phyloP scores from a whole-genome alignment of 2,329 filamentous ascomycete genomes.

The Gliomastix tumulicola region DNA sequence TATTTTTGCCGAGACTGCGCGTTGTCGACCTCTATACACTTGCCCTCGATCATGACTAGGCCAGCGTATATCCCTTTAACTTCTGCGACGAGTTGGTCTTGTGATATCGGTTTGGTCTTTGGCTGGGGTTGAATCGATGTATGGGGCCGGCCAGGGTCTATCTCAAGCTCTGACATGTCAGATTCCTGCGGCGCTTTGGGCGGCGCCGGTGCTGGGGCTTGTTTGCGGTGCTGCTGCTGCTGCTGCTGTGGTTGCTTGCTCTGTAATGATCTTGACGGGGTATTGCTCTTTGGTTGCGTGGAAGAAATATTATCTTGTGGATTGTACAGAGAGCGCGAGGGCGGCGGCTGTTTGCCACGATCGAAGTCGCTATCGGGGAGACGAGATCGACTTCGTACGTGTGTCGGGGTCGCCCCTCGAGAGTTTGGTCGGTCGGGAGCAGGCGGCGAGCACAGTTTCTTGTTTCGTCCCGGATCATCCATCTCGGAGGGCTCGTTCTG shows the following conservation, averaged over 20 bases:
- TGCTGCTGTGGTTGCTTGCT: too few species aligned
- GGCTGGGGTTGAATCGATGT: slow-evolving; percentile 32
- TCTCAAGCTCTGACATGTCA: neutral
- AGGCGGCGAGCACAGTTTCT: slow-evolving; percentile 1
- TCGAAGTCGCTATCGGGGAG: slow-evolving; percentile 11
- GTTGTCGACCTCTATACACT: slow-evolving; percentile 78
- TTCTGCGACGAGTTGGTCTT: slow-evolving; percentile 73
- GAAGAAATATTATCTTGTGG: slow-evolving; percentile 11
- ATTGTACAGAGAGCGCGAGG: slow-evolving; percentile 17
- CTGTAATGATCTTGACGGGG: too few species aligned
- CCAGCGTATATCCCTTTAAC: slow-evolving; percentile 81
- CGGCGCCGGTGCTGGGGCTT: neutral
- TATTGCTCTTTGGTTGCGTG: neutral
- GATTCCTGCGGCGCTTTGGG: neutral
- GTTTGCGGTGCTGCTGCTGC: neutral
- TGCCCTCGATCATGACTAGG: slow-evolving; percentile 77
- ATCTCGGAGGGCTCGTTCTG: neutral
- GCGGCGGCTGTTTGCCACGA: slow-evolving; percentile 7
- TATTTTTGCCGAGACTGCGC: slow-evolving; percentile 33
- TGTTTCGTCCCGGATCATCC: neutral
- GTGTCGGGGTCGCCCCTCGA: neutral
- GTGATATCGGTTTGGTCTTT: slow-evolving; percentile 62
- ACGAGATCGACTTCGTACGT: neutral
- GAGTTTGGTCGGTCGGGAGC: slow-evolving; percentile 1
- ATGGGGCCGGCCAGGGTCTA: too few species aligned